Evolutionary conservation across 495 filamentous ascomycete genomes (phyloP), one percentile per base, ranked within the genome.

Genomic region (Parathielavia hyrcaniae): DNA sequence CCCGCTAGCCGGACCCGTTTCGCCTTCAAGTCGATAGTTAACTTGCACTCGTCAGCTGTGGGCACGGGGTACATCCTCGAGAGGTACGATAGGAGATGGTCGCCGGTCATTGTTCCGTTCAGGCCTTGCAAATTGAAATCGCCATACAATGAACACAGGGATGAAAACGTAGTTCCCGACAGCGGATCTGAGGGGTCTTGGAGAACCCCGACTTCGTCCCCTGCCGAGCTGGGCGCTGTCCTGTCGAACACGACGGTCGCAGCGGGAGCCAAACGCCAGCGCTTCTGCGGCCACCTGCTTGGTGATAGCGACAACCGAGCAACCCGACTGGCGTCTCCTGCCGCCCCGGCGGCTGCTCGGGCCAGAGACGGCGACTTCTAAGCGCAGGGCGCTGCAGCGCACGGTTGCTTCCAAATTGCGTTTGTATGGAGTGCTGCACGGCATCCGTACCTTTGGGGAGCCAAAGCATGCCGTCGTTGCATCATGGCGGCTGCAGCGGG

Each of bases 311-410:
- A 30, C 22, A 14, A n/a, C 2, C 2, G n/a, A 30, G 48, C 32
- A 52, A 22, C 12, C 39, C 17, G 44, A 44, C 36, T 50, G 50
- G 57, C 51, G 35, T 48, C 44, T 11, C 35, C 14, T 55, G 57
- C 43, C 57, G 44, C 40, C 49, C 23, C 9, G 50, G 36, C 35
- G 57, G 50, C 34, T 59, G n/a, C 46, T 35, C n/a, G 17, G 9
- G 49, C 32, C 35, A n/a, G 17, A n/a, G 22, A 46, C 9, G 26
- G 49, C 22, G 12, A 7, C 38, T 36, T 43, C 26, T 60, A 60
- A 59, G 57, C 57, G 57, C 57, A 53, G 4, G 48, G 14, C 38
- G 55, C 57, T 59, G 57, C 57, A 59, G 57, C 45, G 57, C 51
- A 54, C 45, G 50, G 57, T 22, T 36, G 40, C 26, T 53, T 50